Conservation (phyloP, 106 monocot genomes). For the Chionographis japonica region DNA sequence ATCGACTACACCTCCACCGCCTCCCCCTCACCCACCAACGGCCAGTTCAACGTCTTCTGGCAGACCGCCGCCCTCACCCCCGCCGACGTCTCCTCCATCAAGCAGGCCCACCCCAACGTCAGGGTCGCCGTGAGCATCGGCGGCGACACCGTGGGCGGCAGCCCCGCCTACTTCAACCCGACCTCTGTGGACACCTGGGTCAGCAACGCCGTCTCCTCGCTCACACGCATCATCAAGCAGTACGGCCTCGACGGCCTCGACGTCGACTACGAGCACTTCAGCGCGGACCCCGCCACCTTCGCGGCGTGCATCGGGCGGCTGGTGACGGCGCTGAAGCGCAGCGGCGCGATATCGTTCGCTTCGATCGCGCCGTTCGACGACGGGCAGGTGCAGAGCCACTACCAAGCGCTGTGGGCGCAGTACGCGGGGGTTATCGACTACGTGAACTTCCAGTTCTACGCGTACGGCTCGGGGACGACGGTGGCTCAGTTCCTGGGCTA, state of each 20-base stretch:
- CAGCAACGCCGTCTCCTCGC: conserved; percentile 38
- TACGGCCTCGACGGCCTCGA: conserved; percentile 57
- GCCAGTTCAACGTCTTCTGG: conserved; percentile 39
- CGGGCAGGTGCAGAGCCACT: conserved; percentile 7
- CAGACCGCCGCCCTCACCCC: conserved; percentile 17
- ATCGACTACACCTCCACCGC: conserved; percentile 23
- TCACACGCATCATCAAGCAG: conserved; percentile 34
- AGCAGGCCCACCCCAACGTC: conserved; percentile 20
- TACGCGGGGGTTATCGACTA: conserved; percentile 37
- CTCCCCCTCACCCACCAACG: conserved; percentile 14
- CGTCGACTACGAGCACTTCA: conserved; percentile 57
- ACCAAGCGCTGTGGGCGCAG: conserved; percentile 22
- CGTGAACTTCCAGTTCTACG: conserved; percentile 65
- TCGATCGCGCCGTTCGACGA: conserved; percentile 35
- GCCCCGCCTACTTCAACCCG: conserved; percentile 29
- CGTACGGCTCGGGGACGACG: conserved; percentile 26
- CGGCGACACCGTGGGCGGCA: conserved; percentile 8
- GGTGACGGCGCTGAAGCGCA: conserved; percentile 23
- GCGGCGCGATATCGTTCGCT: conserved; percentile 11
- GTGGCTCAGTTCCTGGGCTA: conserved; percentile 38
- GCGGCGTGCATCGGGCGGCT: conserved; percentile 26
- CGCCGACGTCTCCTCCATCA: conserved; percentile 13
- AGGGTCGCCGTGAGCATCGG: conserved; percentile 31
- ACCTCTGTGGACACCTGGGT: conserved; percentile 45
- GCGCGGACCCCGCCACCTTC: conserved; percentile 13